Percentiles rank a stretch among this genome's conserved stretches.
phyloP scores from a whole-genome alignment of 352 stramenopile species.

The Phytopythium chamaehyphon region DNA sequence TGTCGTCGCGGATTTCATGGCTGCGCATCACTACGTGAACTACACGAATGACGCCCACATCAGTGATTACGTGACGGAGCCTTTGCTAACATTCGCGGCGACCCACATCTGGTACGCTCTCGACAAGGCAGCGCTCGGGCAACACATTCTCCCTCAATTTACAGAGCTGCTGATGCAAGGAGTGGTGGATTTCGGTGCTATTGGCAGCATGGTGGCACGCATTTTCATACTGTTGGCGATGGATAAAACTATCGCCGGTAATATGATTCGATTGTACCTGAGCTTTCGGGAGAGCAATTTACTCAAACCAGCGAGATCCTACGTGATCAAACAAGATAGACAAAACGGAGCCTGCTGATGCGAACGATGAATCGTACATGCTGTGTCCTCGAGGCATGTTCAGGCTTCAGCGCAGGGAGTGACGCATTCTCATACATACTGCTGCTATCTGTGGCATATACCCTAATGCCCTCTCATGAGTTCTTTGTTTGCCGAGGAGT shows the following conservation, averaged over 20 bases:
- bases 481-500: no score
- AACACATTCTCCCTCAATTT: slow-evolving; percentile 15
- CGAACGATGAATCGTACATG: no score
- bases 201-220: slow-evolving; percentile 14
- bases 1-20: slow-evolving; percentile 20
- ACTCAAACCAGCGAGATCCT: no score
- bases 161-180: slow-evolving; percentile 14
- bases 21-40: slow-evolving; percentile 14
- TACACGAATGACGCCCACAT: slow-evolving; percentile 11
- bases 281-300: no score
- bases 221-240: slow-evolving; percentile 24
- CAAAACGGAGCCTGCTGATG: no score
- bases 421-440: no score
- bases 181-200: slow-evolving; percentile 13
- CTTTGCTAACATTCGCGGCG: slow-evolving; percentile 15
- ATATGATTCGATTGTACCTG: no score
- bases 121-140: background rate
- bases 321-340: no score
- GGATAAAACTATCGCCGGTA: slow-evolving; percentile 8
- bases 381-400: no score
- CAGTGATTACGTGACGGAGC: slow-evolving; percentile 15
- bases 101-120: slow-evolving; percentile 13
- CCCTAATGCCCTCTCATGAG: no score
- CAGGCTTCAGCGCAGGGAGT: no score
- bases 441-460: no score